These are phyloP conservation scores for Lactarius indigo DNA, from an alignment of 768 basidiomycete species.

Conservation along the genomic window DNA sequence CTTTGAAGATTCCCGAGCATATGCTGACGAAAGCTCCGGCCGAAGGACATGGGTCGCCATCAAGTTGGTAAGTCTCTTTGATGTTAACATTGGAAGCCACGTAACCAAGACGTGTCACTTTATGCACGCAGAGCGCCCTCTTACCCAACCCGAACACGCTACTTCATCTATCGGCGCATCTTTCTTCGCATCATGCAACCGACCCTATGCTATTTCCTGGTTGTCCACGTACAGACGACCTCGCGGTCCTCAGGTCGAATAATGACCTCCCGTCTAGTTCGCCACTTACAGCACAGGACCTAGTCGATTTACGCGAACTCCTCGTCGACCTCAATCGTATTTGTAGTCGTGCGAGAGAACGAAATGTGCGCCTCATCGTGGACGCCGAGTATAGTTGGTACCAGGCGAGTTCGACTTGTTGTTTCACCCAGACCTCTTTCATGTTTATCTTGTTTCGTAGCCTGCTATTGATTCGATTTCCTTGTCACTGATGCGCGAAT, in stretches of 20 bases:
- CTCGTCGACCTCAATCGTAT: conserved; percentile 60
- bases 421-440: background rate
- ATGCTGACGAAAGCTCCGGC: conserved; percentile 30
- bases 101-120: background rate
- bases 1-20: conserved; percentile 55
- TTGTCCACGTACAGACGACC: conserved; percentile 54
- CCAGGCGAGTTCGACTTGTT: conserved; percentile 32
- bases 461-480: conserved; percentile 84
- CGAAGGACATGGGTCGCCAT: conserved; percentile 80
- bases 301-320: conserved; percentile 56
- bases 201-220: conserved; percentile 61
- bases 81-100: background rate
- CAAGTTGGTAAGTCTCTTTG: conserved; percentile 57
- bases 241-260: conserved; percentile 43
- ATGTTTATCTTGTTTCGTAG: conserved; percentile 31
- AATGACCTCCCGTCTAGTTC: conserved; percentile 24
- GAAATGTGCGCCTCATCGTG: conserved; percentile 67
- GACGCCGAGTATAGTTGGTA: conserved; percentile 79
- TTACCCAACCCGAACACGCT: conserved; percentile 60
- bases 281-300: conserved; percentile 50
- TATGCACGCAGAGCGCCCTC: conserved; percentile 54
- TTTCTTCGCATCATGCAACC: conserved; percentile 36
- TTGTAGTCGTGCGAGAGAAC: conserved; percentile 56
- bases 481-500: conserved; percentile 68
- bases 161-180: conserved; percentile 56